A percentile compares a stretch with the other conserved stretches of the same genome.
Evolutionary conservation across 495 filamentous ascomycete genomes (phyloP).

Genomic region (Aspergillus mulundensis): DNA sequence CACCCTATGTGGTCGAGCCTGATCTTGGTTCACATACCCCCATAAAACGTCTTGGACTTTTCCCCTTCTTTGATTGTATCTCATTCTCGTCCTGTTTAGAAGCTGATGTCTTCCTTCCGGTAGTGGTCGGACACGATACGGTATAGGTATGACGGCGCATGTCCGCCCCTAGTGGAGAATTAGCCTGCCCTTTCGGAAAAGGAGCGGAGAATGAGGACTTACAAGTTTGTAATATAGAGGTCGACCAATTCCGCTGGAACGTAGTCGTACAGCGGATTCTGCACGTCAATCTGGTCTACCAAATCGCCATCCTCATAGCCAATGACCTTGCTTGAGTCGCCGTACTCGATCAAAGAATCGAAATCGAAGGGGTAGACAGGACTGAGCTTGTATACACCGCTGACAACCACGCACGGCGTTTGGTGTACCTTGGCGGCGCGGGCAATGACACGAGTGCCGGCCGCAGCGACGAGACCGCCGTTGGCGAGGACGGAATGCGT

Average conservation of each 20-base stretch:
- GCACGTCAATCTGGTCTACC: conserved; percentile 70
- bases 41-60: not conserved
- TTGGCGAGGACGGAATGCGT: conserved; percentile 83
- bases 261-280: conserved; percentile 79
- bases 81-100: conserved; percentile 26
- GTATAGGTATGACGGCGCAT: conserved; percentile 77
- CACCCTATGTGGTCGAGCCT: not conserved
- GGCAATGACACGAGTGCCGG: conserved; percentile 73
- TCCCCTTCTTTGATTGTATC: conserved; percentile 1
- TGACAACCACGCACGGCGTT: conserved; percentile 78
- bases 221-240: conserved; percentile 91
- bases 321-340: conserved; percentile 69
- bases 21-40: not conserved
- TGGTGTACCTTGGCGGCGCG: conserved; percentile 74
- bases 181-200: not conserved
- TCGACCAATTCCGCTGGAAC: conserved; percentile 77
- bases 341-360: conserved; percentile 74
- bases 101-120: conserved; percentile 71
- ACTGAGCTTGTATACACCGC: conserved; percentile 85
- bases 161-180: conserved; percentile 59
- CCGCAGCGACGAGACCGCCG: conserved; percentile 75
- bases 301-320: conserved; percentile 69
- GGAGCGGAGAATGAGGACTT: conserved; percentile 35
- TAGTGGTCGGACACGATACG: conserved; percentile 82
- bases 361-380: conserved; percentile 80